These are phyloP conservation scores for Cystobasidium sp. DNA, from an alignment of 1,284 basidiomycete genomes.

Conservation along the genomic window DNA sequence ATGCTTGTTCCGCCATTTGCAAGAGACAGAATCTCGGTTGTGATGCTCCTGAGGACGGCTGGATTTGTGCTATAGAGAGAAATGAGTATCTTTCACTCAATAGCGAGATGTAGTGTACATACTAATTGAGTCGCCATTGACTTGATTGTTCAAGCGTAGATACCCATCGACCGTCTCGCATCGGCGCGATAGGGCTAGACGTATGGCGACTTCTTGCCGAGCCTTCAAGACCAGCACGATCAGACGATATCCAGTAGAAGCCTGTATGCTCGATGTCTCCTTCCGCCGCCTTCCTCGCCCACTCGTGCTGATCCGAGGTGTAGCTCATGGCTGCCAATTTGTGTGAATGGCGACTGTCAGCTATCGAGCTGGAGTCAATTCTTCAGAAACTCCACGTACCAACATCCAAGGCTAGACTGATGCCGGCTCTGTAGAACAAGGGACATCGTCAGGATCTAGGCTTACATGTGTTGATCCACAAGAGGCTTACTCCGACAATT, in stretches of 20 bases:
- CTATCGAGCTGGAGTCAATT: neutral
- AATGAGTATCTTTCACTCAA: neutral
- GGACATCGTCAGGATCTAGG: too few species aligned
- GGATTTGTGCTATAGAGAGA: conserved; percentile 21
- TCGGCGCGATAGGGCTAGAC: neutral
- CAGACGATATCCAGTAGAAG: conserved; percentile 32
- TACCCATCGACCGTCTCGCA: conserved; percentile 36
- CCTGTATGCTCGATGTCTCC: conserved; percentile 14
- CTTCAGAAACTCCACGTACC: neutral
- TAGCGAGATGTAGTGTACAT: neutral
- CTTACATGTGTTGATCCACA: too few species aligned
- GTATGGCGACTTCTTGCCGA: neutral
- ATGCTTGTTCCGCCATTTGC: conserved; percentile 35
- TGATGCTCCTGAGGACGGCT: conserved; percentile 10
- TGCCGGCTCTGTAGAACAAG: conserved; percentile 16
- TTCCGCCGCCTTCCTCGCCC: conserved; percentile 24
- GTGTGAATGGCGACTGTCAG: neutral
- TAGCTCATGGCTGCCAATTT: conserved; percentile 19
- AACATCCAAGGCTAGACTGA: conserved; percentile 28
- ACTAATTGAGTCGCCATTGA: conserved; percentile 42
- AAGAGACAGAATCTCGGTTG: conserved; percentile 23
- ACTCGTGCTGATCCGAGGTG: conserved; percentile 38
- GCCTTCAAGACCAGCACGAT: conserved; percentile 9
- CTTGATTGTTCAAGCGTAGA: neutral
- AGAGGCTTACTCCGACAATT: conserved; percentile 25